Base-by-base conservation (phyloP, 805 yeast genomes). In the Yarrowia porcina region DNA sequence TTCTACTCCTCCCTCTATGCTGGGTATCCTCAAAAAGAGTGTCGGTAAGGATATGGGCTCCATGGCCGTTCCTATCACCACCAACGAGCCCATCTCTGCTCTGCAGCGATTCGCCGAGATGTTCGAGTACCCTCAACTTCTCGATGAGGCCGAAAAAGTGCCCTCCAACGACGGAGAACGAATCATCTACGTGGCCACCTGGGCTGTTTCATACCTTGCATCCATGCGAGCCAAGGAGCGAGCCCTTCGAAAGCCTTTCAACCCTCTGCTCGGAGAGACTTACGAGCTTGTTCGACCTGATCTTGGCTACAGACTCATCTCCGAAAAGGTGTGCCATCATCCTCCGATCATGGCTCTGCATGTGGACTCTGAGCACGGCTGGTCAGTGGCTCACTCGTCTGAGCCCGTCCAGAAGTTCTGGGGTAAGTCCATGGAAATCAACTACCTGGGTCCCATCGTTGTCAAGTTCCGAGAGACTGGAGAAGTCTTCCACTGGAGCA, bases 201-300 rank as follows among this genome's bases (percentile, higher is more conserved):
- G 92, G 80, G 96, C 97, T 0, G 81, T 89, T 3, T 84, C 92
- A 25, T 82, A 82, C 64, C 73, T 92, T 9, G 84, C 97, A 0
- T 79, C 88, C 11, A 80, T 84, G 68, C 78, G 97, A 64, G 82
- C 83, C 35, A 91, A 89, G 69, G 86, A 85, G 52, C 81, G 99
- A 68, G 85, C 87, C 61, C 73, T 82, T 39, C 81, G 99, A 66
- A 94, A 94, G 71, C 98, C 99, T 1, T 94, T 94, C 75, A 94
- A 91, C 71, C 98, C 99, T 10, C 78, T 94, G 59, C 76, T 94
- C 18, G 97, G 98, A 20, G 99, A 94, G 72, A 92, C 97, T 0
- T 94, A 75, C 73, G 99, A 94, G 74, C 77, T 90, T 44, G 94
- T 90, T 1, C 81, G 97, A 41, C 96, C 90, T 65, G 96, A 90